These are phyloP conservation scores for Simplicillium sp. DNA, from an alignment of 2,329 filamentous ascomycete species.

Conservation along the genomic window DNA sequence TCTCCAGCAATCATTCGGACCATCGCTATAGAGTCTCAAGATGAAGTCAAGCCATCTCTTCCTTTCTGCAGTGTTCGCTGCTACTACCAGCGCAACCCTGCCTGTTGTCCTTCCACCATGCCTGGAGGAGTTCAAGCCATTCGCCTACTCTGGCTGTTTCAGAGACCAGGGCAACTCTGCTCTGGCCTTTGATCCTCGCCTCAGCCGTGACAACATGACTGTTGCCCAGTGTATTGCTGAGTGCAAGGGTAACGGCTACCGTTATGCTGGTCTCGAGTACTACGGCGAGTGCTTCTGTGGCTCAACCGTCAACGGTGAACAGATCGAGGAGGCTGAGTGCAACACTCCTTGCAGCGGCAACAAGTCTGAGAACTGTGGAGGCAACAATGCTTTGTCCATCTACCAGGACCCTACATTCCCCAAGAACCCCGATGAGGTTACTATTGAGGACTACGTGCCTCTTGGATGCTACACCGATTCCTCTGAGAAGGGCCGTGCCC, in stretches of 20 bases:
- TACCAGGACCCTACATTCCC: conserved; percentile 39
- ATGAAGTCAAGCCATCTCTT: conserved; percentile 15
- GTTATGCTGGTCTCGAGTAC: conserved; percentile 41
- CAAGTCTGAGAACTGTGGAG: conserved; percentile 35
- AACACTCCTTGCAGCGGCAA: conserved; percentile 43
- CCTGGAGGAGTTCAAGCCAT: conserved; percentile 33
- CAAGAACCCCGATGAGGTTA: conserved; percentile 31
- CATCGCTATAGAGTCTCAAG: too few relatives aligned
- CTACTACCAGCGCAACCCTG: too few relatives aligned
- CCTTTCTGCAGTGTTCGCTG: conserved; percentile 26
- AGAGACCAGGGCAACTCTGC: conserved; percentile 23
- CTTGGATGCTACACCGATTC: conserved; percentile 51
- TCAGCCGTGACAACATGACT: conserved; percentile 31
- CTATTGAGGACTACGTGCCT: conserved; percentile 42
- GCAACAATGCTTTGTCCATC: conserved; percentile 34
- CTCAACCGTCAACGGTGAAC: conserved; percentile 38
- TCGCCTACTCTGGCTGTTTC: conserved; percentile 37
- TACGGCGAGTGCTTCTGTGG: conserved; percentile 45
- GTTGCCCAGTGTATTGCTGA: conserved; percentile 35
- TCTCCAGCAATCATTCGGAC: too few relatives aligned
- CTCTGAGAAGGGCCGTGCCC: conserved; percentile 28
- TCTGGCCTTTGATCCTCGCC: conserved; percentile 30
- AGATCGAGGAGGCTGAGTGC: conserved; percentile 44
- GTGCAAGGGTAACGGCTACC: conserved; percentile 42
- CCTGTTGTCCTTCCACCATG: conserved; percentile 27